Evolutionary conservation across 495 filamentous ascomycete genomes (phyloP).

Genomic region (Paragyromitra xinjiangensis): DNA sequence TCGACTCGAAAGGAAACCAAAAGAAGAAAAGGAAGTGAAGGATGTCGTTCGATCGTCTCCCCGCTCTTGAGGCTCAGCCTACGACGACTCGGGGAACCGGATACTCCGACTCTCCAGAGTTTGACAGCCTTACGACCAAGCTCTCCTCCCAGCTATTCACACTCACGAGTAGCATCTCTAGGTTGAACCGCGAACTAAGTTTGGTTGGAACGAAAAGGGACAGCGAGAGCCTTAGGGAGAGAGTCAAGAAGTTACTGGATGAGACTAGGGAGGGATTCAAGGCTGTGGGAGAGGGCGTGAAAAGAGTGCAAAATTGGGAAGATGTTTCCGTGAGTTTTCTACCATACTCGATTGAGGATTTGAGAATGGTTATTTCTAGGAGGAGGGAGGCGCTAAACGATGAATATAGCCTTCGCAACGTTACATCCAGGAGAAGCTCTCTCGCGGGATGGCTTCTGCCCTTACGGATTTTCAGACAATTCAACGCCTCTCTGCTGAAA

Average conservation of each 20-base stretch:
- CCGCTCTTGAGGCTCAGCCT: slow-evolving; percentile 82
- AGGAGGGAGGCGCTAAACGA: slow-evolving; percentile 1
- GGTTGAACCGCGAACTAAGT: slow-evolving; percentile 78
- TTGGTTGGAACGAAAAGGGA: slow-evolving; percentile 89
- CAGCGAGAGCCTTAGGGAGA: slow-evolving; percentile 86
- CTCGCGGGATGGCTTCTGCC: slow-evolving; percentile 85
- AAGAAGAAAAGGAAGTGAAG: slow-evolving; percentile 41
- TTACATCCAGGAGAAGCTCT: slow-evolving; percentile 94
- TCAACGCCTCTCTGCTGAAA: slow-evolving; percentile 88
- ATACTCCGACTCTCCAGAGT: slow-evolving; percentile 94
- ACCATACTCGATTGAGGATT: background rate
- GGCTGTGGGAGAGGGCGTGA: slow-evolving; percentile 88
- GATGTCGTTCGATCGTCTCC: slow-evolving; percentile 93
- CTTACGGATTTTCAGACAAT: slow-evolving; percentile 89
- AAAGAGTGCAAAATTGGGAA: slow-evolving; percentile 89
- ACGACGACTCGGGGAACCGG: slow-evolving; percentile 71
- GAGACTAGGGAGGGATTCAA: slow-evolving; percentile 89
- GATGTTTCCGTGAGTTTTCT: slow-evolving; percentile 79
- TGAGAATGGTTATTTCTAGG: background rate
- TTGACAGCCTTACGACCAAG: slow-evolving; percentile 78
- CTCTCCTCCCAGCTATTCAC: slow-evolving; percentile 86
- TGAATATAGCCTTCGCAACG: slow-evolving; percentile 78
- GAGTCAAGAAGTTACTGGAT: slow-evolving; percentile 84
- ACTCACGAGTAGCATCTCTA: slow-evolving; percentile 84
- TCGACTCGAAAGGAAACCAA: background rate